Conservation (phyloP, 2,329 filamentous ascomycete species). For the Talaromyces sp. region DNA sequence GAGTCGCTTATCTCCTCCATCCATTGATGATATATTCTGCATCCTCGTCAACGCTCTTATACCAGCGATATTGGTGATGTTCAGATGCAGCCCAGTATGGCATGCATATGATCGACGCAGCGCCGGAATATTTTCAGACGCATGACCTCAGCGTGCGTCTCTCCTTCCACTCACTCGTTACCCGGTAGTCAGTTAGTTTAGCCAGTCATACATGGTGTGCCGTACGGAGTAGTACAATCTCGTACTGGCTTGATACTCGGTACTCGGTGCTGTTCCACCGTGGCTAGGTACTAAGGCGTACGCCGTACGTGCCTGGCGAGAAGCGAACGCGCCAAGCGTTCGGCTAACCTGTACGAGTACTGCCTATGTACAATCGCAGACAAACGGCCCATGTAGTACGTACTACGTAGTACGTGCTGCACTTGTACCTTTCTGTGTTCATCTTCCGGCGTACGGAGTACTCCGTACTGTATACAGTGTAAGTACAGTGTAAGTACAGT, state of each 20-base stretch:
- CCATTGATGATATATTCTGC: too few species aligned
- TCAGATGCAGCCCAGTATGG: background rate
- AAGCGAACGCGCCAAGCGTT: background rate
- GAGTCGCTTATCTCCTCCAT: background rate
- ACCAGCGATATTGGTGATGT: background rate
- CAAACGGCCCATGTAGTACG: too few species aligned
- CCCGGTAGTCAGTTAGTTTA: too few species aligned
- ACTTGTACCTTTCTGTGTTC: background rate
- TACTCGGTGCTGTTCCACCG: background rate
- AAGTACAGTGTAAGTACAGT: background rate
- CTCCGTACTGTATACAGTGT: too few species aligned
- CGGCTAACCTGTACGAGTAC: background rate
- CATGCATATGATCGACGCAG: background rate
- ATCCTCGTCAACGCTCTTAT: too few species aligned
- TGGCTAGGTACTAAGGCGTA: background rate
- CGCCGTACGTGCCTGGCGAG: background rate
- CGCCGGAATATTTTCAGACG: background rate
- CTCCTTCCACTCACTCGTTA: background rate
- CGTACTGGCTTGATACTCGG: background rate
- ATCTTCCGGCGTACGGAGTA: too few species aligned
- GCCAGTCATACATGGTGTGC: too few species aligned
- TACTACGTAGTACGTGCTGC: too few species aligned
- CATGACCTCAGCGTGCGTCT: slow-evolving; percentile 6
- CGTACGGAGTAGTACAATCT: too few species aligned
- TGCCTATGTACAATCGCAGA: background rate